phyloP scores from a whole-genome alignment of 805 yeast species.

The Yarrowia sp. region DNA sequence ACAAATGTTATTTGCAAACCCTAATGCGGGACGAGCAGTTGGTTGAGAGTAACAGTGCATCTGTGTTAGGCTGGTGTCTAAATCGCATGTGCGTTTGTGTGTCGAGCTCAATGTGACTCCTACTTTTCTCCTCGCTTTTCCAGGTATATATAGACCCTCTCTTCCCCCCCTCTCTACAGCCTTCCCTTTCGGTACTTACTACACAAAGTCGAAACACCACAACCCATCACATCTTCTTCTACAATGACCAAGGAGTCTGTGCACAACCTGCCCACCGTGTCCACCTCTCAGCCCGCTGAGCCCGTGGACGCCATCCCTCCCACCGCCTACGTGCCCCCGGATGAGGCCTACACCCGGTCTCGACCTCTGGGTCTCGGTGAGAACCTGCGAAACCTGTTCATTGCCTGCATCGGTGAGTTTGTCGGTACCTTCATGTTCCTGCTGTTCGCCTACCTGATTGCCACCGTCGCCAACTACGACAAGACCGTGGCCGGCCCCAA shows the following conservation, averaged over 20 bases:
- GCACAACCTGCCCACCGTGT: conserved; percentile 24
- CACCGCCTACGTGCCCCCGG: conserved; percentile 37
- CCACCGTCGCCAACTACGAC: conserved; percentile 78
- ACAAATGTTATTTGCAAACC: background rate
- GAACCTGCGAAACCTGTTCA: conserved; percentile 62
- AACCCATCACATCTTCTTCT: background rate
- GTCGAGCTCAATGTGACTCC: background rate
- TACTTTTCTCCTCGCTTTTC: background rate
- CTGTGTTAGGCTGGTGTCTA: conserved; percentile 8
- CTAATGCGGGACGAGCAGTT: background rate
- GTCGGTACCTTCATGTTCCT: conserved; percentile 85
- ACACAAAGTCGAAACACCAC: background rate
- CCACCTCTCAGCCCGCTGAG: conserved; percentile 33
- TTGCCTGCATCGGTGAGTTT: conserved; percentile 81
- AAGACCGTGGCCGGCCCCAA: conserved; percentile 54
- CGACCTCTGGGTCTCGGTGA: conserved; percentile 52
- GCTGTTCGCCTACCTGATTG: conserved; percentile 82
- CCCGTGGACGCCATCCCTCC: conserved; percentile 35
- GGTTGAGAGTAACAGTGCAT: background rate
- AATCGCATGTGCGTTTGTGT: conserved; percentile 5
- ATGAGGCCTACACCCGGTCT: conserved; percentile 39
- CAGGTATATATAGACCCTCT: conserved; percentile 4
- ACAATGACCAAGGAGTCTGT: conserved; percentile 32
- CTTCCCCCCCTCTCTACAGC: conserved; percentile 2
- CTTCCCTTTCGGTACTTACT: background rate